Evolutionary conservation across 495 filamentous ascomycete genomes (phyloP).

Genomic region (Lophiostoma macrostomum): DNA sequence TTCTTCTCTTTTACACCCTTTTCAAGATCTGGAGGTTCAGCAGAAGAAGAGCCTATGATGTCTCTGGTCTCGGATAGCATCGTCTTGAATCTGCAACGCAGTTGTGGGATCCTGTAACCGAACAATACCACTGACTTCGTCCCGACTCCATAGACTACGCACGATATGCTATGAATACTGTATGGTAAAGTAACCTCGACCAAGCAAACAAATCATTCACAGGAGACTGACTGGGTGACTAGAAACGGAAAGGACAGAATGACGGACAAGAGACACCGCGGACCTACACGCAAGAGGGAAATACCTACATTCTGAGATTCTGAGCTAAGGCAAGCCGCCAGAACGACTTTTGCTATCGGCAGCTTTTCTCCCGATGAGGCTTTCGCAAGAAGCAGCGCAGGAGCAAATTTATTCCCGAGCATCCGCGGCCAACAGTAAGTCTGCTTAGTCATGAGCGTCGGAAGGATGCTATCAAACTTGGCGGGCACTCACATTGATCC

Average conservation of each 20-base stretch:
- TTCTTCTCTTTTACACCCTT: conserved; percentile 4
- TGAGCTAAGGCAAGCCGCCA: background rate
- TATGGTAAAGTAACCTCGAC: too few species aligned
- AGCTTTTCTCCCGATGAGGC: conserved; percentile 1
- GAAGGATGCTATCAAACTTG: background rate
- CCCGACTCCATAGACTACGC: too few species aligned
- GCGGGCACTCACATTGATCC: background rate
- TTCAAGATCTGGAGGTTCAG: conserved; percentile 2
- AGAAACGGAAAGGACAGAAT: background rate
- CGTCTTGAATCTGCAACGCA: background rate
- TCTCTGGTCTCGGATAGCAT: background rate
- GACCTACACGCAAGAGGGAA: background rate
- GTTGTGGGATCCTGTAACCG: background rate
- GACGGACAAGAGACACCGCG: too few species aligned
- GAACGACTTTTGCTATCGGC: background rate
- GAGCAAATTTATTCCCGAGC: too few species aligned
- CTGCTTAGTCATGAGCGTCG: too few species aligned
- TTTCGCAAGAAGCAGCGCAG: too few species aligned
- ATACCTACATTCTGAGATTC: background rate
- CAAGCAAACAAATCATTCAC: too few species aligned
- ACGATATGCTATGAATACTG: too few species aligned
- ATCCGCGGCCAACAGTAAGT: too few species aligned
- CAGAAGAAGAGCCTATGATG: background rate
- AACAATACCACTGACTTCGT: too few species aligned
- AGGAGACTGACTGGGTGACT: too few species aligned